Evolutionary conservation across 1,284 basidiomycete genomes (phyloP).

Genomic region (Mycena citricolor): DNA sequence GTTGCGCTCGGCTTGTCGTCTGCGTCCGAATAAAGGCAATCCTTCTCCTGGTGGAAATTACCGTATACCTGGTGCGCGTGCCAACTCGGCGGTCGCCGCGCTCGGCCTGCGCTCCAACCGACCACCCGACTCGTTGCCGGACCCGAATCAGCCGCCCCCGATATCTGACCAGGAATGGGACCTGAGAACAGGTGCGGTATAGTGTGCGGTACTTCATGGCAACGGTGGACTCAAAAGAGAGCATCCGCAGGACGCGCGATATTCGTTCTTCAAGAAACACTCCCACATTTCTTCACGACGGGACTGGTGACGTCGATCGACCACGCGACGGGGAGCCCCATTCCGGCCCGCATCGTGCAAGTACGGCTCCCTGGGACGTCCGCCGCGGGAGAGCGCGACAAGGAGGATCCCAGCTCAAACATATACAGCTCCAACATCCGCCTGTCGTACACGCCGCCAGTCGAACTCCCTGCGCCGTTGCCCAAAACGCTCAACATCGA

Average conservation of each 20-base stretch:
- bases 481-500: constrained; percentile 67
- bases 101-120: constrained; percentile 35
- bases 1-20: no score
- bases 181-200: constrained; percentile 56
- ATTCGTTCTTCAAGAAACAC: constrained; percentile 62
- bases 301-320: constrained; percentile 64
- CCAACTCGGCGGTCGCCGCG: constrained; percentile 23
- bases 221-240: no score
- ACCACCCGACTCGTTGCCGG: constrained; percentile 33
- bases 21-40: no score
- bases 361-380: constrained; percentile 20
- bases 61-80: no score
- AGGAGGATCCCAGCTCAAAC: constrained; percentile 13
- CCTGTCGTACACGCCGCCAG: constrained; percentile 65
- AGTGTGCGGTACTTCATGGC: background rate
- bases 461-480: constrained; percentile 63
- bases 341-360: constrained; percentile 23
- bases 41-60: no score
- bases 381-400: no score
- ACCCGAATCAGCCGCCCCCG: constrained; percentile 26
- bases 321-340: constrained; percentile 38
- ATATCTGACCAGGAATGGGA: constrained; percentile 63
- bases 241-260: constrained; percentile 61
- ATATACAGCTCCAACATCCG: constrained; percentile 59
- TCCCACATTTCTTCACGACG: constrained; percentile 69